phyloP scores from a whole-genome alignment of 2,329 filamentous ascomycete genomes.

The Diaporthe nobilis region DNA sequence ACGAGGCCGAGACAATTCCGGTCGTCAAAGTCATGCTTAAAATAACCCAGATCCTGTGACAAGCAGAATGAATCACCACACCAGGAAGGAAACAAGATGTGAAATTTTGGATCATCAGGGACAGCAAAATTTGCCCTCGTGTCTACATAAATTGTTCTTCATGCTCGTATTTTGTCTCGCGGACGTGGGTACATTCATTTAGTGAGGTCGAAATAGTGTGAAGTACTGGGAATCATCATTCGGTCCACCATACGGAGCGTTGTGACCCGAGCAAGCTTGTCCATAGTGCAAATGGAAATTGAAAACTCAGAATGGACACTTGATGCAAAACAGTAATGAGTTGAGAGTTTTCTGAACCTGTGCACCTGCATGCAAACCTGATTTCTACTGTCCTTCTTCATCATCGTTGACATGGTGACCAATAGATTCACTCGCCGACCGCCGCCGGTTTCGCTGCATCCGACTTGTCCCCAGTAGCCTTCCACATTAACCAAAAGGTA shows the following conservation, averaged over 20 bases:
- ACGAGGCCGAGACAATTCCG: too few species aligned
- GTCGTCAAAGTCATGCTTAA: not conserved
- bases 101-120: not conserved
- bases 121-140: not conserved
- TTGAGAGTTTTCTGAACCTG: not conserved
- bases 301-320: not conserved
- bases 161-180: not conserved
- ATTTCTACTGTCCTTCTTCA: not conserved
- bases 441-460: not conserved
- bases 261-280: not conserved
- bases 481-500: constrained; percentile 46
- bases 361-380: not conserved
- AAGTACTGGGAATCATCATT: not conserved
- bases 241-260: not conserved
- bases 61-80: not conserved
- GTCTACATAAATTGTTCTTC: not conserved
- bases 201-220: not conserved
- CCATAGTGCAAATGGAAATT: not conserved
- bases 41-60: not conserved
- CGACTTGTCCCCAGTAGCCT: constrained; percentile 39
- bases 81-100: not conserved
- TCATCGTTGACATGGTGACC: not conserved
- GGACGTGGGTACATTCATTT: not conserved
- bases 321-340: not conserved
- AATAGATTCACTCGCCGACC: not conserved